A percentile compares a stretch with the other conserved stretches of the same genome.
Conservation (phyloP, 805 yeast species). For the Starmerella ratchasimensis region DNA sequence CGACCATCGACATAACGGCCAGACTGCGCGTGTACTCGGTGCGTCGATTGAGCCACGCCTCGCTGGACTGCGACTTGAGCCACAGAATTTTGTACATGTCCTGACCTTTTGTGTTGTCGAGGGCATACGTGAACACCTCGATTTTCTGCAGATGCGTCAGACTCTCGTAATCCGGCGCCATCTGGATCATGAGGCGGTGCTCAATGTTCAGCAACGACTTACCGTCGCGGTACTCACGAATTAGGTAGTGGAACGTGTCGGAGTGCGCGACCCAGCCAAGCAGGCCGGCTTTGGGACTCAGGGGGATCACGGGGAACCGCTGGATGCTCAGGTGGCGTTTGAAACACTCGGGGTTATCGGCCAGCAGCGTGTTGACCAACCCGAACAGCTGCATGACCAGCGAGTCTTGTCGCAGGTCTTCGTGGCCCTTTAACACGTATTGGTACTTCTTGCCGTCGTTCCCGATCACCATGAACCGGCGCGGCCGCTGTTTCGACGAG, state of each 20-base stretch:
- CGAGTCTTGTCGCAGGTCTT: conserved; percentile 93
- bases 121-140: conserved; percentile 90
- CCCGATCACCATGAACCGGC: conserved; percentile 66
- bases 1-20: conserved; percentile 98
- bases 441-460: conserved; percentile 85
- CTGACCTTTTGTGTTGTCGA: conserved; percentile 91
- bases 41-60: conserved; percentile 94
- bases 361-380: conserved; percentile 75
- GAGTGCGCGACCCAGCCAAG: conserved; percentile 96
- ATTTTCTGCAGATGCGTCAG: conserved; percentile 81
- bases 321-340: conserved; percentile 90
- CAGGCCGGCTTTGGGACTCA: conserved; percentile 93
- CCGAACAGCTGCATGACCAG: conserved; percentile 97
- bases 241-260: conserved; percentile 88
- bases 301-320: conserved; percentile 82
- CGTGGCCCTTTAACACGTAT: conserved; percentile 83
- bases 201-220: conserved; percentile 83
- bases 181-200: conserved; percentile 88
- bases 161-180: conserved; percentile 94
- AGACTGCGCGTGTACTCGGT: conserved; percentile 90
- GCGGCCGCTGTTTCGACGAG: conserved; percentile 90
- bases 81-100: conserved; percentile 90
- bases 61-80: conserved; percentile 91
- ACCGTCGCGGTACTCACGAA: conserved; percentile 83
- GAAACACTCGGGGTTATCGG: conserved; percentile 89